These are phyloP conservation scores for Epichloe baconii DNA, from an alignment of 2,329 filamentous ascomycete genomes.

Conservation along the genomic window DNA sequence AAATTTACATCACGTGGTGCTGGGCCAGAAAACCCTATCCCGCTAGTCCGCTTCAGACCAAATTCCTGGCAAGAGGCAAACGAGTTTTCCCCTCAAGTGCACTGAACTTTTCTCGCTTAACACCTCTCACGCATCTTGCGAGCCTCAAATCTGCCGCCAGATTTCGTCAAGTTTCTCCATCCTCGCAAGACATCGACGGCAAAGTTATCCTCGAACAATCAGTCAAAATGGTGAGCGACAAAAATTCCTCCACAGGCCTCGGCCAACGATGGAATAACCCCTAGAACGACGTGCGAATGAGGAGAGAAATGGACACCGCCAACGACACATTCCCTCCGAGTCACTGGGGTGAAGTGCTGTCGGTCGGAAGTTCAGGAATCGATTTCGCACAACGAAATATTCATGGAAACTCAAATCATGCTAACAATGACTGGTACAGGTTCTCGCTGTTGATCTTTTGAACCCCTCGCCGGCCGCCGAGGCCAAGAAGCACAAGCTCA, in stretches of 20 bases:
- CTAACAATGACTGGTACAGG: slow-evolving; percentile 49
- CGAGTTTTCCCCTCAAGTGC: slow-evolving; percentile 20
- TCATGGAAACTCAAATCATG: slow-evolving; percentile 14
- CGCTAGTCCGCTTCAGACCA: slow-evolving; percentile 23
- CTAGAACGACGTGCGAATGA: slow-evolving; percentile 7
- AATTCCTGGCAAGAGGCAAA: slow-evolving; percentile 26
- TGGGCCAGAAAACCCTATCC: slow-evolving; percentile 25
- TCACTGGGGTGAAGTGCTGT: slow-evolving; percentile 9
- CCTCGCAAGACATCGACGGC: slow-evolving; percentile 33
- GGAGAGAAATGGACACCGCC: neutral
- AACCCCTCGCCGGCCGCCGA: slow-evolving; percentile 97
- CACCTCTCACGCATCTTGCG: slow-evolving; percentile 34
- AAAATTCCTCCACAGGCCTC: slow-evolving; percentile 8
- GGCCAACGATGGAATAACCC: slow-evolving; percentile 10
- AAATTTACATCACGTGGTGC: slow-evolving; percentile 21
- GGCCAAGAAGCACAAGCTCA: slow-evolving; percentile 99
- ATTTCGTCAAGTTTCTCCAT: slow-evolving; percentile 37
- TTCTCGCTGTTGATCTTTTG: slow-evolving; percentile 99
- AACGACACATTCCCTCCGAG: slow-evolving; percentile 10
- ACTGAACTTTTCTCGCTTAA: slow-evolving; percentile 37
- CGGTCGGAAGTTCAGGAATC: slow-evolving; percentile 4
- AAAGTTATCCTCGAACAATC: slow-evolving; percentile 29
- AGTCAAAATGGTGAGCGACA: slow-evolving; percentile 57
- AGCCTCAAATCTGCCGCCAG: slow-evolving; percentile 42
- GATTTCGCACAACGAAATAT: neutral